Evolutionary conservation across 2,329 filamentous ascomycete genomes (phyloP).

Genomic region (Colletotrichum godetiae): DNA sequence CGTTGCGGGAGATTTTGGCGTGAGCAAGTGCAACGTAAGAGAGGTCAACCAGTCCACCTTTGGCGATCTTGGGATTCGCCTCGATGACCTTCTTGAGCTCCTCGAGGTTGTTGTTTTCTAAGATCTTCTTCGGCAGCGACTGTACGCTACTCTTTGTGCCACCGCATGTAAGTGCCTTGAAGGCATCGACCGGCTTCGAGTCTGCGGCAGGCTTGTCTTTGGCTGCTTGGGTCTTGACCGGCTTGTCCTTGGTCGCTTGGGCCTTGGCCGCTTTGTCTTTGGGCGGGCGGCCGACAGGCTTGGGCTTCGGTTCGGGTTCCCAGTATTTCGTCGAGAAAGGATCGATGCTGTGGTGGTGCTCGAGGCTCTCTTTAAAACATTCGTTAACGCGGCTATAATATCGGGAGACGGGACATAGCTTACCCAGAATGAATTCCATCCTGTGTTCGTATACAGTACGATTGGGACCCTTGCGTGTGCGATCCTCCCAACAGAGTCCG

Average conservation of each 20-base stretch:
- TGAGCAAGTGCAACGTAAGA: conserved; percentile 32
- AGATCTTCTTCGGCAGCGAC: conserved; percentile 36
- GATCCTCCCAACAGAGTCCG: conserved; percentile 86
- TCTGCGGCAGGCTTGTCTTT: conserved; percentile 48
- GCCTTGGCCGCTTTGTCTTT: neutral
- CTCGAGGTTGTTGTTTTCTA: conserved; percentile 45
- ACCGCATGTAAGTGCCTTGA: conserved; percentile 44
- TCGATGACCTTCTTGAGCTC: conserved; percentile 54
- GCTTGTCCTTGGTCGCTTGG: neutral
- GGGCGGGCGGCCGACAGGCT: conserved; percentile 25
- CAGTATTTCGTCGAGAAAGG: conserved; percentile 89
- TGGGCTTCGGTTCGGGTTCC: conserved; percentile 57
- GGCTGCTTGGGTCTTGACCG: neutral
- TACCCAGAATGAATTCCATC: conserved; percentile 81
- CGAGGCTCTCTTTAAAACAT: conserved; percentile 54
- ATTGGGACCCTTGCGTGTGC: conserved; percentile 56
- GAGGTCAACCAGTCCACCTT: conserved; percentile 34
- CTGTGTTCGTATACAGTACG: conserved; percentile 69
- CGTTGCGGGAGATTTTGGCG: conserved; percentile 34
- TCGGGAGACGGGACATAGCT: conserved; percentile 45
- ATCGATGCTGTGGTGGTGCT: conserved; percentile 73
- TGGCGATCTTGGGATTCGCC: conserved; percentile 35
- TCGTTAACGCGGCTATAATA: conserved; percentile 37
- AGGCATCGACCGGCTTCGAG: conserved; percentile 48
- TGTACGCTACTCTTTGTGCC: conserved; percentile 10